Conservation (phyloP, 2,329 filamentous ascomycete genomes). For the Canariomyces notabilis region DNA sequence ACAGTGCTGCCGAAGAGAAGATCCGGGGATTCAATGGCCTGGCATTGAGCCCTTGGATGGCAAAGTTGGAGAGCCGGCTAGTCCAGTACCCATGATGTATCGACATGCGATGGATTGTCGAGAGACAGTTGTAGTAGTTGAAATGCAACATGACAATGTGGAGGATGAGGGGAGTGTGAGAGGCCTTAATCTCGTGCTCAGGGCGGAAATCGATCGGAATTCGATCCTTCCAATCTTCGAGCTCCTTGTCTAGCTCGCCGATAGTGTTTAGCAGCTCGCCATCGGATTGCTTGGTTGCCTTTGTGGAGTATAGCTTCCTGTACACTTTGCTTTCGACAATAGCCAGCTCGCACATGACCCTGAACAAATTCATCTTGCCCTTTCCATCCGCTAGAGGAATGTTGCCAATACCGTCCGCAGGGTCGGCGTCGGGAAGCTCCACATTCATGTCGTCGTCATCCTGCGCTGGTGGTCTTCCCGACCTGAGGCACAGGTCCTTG, state of each 20-base stretch:
- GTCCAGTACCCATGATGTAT: constrained; percentile 99
- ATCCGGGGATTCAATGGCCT: constrained; percentile 87
- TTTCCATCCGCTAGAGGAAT: constrained; percentile 85
- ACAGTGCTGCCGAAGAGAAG: constrained; percentile 88
- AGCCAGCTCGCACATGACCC: constrained; percentile 85
- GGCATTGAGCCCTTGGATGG: constrained; percentile 88
- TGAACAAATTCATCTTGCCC: constrained; percentile 91
- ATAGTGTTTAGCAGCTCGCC: constrained; percentile 94
- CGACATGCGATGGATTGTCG: constrained; percentile 97
- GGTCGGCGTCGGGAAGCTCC: constrained; percentile 85
- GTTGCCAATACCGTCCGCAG: constrained; percentile 87
- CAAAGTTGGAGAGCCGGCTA: constrained; percentile 87
- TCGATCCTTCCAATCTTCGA: constrained; percentile 94
- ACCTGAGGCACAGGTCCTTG: constrained; percentile 57
- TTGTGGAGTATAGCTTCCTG: constrained; percentile 86
- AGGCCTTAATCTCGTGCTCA: constrained; percentile 90
- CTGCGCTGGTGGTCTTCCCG: constrained; percentile 55
- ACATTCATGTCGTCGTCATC: constrained; percentile 83
- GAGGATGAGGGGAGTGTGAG: constrained; percentile 86
- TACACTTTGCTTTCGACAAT: constrained; percentile 93
- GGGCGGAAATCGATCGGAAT: constrained; percentile 97
- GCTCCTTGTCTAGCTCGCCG: constrained; percentile 79
- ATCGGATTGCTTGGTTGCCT: constrained; percentile 84
- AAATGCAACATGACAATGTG: constrained; percentile 95
- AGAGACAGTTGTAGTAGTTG: constrained; percentile 95